Conservation (phyloP, 2,329 filamentous ascomycete species). For the Didymella keratinophila region DNA sequence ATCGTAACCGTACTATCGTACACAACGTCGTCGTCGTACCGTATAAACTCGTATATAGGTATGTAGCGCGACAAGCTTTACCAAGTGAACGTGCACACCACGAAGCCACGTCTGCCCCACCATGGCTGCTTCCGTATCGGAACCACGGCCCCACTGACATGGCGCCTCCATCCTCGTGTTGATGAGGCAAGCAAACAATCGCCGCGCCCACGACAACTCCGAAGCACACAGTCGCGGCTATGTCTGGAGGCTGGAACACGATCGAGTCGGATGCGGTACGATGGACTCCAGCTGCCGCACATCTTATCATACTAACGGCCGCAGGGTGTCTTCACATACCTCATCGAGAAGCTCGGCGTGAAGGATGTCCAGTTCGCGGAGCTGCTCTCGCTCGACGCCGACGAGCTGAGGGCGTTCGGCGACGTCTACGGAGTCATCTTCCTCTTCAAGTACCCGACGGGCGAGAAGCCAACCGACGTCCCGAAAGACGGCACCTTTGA, state of each 20-base stretch:
- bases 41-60: background rate
- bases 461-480: slow-evolving; percentile 67
- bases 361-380: slow-evolving; percentile 97
- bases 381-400: slow-evolving; percentile 84
- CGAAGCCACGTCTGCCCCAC: background rate
- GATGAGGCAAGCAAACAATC: slow-evolving; percentile 6
- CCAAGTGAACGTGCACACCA: background rate
- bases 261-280: slow-evolving; percentile 95
- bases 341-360: slow-evolving; percentile 91
- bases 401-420: slow-evolving; percentile 70
- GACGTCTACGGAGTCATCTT: slow-evolving; percentile 92
- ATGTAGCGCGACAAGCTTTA: background rate
- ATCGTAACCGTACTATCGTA: background rate
- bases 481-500: slow-evolving; percentile 87
- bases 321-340: slow-evolving; percentile 94
- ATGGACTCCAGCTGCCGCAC: slow-evolving; percentile 22
- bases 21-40: background rate
- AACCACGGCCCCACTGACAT: slow-evolving; percentile 10
- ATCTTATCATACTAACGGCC: slow-evolving; percentile 11
- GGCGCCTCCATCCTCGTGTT: background rate
- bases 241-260: slow-evolving; percentile 86
- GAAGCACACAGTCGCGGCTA: slow-evolving; percentile 21
- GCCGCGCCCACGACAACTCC: background rate
- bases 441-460: slow-evolving; percentile 94
- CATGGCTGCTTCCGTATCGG: slow-evolving; percentile 4